A percentile compares a stretch with the other conserved stretches of the same genome.
Conservation (phyloP, 164 flowering plant species). For the Vitis cinerea region DNA sequence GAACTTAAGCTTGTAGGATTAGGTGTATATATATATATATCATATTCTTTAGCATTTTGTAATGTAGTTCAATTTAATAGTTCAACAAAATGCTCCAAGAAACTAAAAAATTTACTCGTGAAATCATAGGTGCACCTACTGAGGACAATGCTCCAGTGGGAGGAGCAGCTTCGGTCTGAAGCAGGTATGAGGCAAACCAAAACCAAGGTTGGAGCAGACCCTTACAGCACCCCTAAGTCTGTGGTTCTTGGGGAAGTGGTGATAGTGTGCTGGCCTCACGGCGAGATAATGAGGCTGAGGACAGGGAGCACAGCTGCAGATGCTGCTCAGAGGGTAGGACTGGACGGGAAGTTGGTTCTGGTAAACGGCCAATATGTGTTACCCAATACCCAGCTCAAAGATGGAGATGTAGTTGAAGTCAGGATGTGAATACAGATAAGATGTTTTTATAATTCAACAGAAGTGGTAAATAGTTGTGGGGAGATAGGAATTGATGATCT, state of each 20-base stretch:
- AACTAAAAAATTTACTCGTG: no score
- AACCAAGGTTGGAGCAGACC: slow-evolving; percentile 6
- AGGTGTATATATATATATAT: no score
- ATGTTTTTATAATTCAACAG: no score
- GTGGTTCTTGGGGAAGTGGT: slow-evolving; percentile 66
- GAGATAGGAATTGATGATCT: not conserved
- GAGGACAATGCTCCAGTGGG: slow-evolving; percentile 96
- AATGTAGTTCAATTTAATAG: no score
- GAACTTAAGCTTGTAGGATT: no score
- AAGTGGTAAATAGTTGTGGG: no score
- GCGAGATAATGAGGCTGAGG: slow-evolving; percentile 76
- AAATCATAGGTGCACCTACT: slow-evolving; percentile 56
- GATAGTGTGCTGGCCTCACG: slow-evolving; percentile 82
- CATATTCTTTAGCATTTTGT: no score
- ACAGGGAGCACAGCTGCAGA: slow-evolving; percentile 94
- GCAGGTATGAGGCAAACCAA: slow-evolving; percentile 34
- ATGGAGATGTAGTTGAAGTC: slow-evolving; percentile 92
- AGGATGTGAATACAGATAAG: slow-evolving; percentile 26
- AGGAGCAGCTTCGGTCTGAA: slow-evolving; percentile 72
- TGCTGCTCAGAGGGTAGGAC: slow-evolving; percentile 78
- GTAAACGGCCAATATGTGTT: slow-evolving; percentile 74
- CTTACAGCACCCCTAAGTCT: slow-evolving; percentile 18
- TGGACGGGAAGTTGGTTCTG: slow-evolving; percentile 74
- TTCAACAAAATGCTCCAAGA: no score
- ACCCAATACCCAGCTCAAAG: slow-evolving; percentile 75